phyloP scores from a whole-genome alignment of 2,329 filamentous ascomycete genomes.

The Pochonia chlamydosporia region DNA sequence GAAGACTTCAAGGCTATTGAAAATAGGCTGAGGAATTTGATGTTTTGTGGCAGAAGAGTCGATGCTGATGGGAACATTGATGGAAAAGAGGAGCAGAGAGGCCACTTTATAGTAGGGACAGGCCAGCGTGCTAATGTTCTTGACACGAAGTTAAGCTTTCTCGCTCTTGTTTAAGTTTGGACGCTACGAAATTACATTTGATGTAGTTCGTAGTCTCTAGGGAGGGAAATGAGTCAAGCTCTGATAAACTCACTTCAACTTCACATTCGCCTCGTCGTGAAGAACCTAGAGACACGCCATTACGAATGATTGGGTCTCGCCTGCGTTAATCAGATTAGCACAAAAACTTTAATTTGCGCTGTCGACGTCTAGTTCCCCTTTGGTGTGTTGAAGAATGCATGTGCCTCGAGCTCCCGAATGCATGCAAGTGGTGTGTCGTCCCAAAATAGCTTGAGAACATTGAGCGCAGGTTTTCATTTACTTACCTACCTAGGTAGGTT shows the following conservation, averaged over 20 bases:
- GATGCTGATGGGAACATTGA: neutral
- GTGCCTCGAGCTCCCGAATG: no score
- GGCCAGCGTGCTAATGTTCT: no score
- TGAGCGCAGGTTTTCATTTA: no score
- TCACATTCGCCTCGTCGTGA: neutral
- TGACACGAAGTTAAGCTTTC: no score
- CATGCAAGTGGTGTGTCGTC: no score
- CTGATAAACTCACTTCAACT: neutral
- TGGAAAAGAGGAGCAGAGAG: neutral
- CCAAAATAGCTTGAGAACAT: no score
- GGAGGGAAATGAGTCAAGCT: neutral
- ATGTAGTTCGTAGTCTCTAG: no score
- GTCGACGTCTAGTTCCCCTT: neutral
- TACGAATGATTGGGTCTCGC: neutral
- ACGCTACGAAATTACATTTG: no score
- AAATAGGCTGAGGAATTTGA: neutral
- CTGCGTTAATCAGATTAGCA: neutral
- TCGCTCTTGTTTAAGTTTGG: neutral
- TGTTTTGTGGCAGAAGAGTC: neutral
- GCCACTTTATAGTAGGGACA: neutral
- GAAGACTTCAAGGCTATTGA: neutral
- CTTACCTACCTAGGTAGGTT: no score
- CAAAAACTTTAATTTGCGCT: neutral
- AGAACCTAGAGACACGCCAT: neutral
- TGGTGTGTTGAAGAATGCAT: neutral